Evolutionary conservation across 164 flowering plant genomes (phyloP).

Genomic region (Aristolochia californica): DNA sequence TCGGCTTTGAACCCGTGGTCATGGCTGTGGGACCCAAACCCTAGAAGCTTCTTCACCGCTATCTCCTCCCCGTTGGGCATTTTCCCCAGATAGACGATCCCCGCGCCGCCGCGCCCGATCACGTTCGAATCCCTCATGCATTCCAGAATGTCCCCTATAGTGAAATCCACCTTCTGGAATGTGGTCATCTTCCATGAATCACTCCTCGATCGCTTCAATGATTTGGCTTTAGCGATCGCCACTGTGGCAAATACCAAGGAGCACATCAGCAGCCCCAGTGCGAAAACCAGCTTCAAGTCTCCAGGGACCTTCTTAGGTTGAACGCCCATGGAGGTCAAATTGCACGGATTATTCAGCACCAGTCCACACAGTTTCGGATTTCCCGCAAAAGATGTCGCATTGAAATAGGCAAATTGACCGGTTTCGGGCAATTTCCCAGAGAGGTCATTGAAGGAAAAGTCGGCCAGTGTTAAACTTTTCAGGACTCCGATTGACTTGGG

Average conservation of each 20-base stretch:
- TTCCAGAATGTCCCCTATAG: conserved; percentile 51
- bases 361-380: conserved; percentile 77
- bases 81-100: conserved; percentile 74
- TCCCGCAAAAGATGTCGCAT: conserved; percentile 73
- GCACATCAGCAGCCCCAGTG: conserved; percentile 59
- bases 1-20: conserved; percentile 85
- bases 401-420: conserved; percentile 76
- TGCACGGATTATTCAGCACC: conserved; percentile 67
- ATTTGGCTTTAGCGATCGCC: conserved; percentile 56
- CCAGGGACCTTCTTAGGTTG: conserved; percentile 19
- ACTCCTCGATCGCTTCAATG: conserved; percentile 27
- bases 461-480: conserved; percentile 78
- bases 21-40: conserved; percentile 42
- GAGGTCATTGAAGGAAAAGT: conserved; percentile 88
- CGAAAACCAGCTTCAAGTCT: conserved; percentile 64
- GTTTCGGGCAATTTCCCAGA: conserved; percentile 72
- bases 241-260: conserved; percentile 54
- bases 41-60: conserved; percentile 66
- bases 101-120: conserved; percentile 90
- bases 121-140: conserved; percentile 77
- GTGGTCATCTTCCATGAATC: conserved; percentile 74
- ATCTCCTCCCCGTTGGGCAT: conserved; percentile 68
- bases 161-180: conserved; percentile 63
- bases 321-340: conserved; percentile 22
- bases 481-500: conserved; percentile 69